Evolutionary conservation across 1,139 yeast species (phyloP), one percentile per base, ranked within the genome.

Genomic region (Nakaseomyces glabratus): DNA sequence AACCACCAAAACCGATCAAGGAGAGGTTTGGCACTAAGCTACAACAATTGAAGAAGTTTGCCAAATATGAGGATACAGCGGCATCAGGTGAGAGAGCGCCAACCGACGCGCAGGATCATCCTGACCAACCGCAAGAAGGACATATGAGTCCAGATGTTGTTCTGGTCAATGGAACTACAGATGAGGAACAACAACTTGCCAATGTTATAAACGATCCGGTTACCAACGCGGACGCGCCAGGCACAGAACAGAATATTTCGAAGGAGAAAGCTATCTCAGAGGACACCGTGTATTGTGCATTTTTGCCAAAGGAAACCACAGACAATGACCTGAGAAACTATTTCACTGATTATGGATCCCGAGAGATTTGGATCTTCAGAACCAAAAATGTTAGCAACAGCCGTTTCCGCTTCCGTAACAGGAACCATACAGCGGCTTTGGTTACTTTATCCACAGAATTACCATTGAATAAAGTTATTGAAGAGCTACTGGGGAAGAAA

Each of bases 251-350:
- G n/a, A n/a, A n/a, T n/a, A n/a, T n/a, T n/a, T n/a, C n/a, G n/a
- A 42, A 47, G 13, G 54, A 44, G 18, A 41, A 45, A 6, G 55
- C 51, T 21, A 52, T 60, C 12, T 68, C 80, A 1, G 48, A 55
- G 5, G 71, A 71, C 42, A 72, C 81, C 1, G 58, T 78, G 11
- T 76, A 67, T 47, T 66, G 77, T 31, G 60, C 68, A 5, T 66
- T 63, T 23, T 58, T 76, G 35, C 65, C 69, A 24, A 57, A 54
- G 11, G 57, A 52, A 18, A 53, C 60, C 3, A 61, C 66, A 2
- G 74, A 69, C 43, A 55, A 57, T 9, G 67, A 63, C 12, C 48
- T 73, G 35, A 61, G 66, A 38, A 62, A 57, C 8, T 64, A 55
- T 43, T 71, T 73, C 41, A 55, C 59, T 17, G 69, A 61, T 3